Base-by-base conservation (phyloP, 1,139 yeast species). In the Saccharomyces hybrid region DNA sequence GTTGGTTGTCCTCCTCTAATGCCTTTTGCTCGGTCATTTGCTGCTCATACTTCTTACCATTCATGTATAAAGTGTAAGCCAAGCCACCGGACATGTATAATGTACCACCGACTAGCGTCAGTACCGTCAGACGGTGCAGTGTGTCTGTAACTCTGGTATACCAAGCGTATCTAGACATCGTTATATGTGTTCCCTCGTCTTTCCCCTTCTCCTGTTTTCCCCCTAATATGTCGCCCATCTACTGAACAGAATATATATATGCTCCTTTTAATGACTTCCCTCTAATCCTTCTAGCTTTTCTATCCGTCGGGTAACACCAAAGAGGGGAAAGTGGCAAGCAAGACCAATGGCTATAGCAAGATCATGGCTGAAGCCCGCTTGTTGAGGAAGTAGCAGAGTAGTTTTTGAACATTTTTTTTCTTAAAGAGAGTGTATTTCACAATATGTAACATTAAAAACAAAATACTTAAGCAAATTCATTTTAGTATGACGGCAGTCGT, bases 51-150 rank as follows among this genome's bases (percentile, higher is more conserved):
- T 72, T 71, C 61, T 73, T 75, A 56, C 81, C 81, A 62, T 83
- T 84, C 64, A 78, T 78, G 71, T 81, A 86, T 57, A 86, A 69
- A 53, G 84, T 84, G 73, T 80, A 83, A 14, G 78, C 73, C 50
- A 85, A 76, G 60, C 87, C 84, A 46, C 84, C 86, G 14, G 80
- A 64, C 75, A 80, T 75, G 66, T 79, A 80, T 48, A 75, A 69
- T 1, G 89, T 79, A 58, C 82, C 83, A 14, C 96, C 96, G 47
- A 88, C 83, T 49, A 88, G 76, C 3, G 89, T 81, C 47, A 88
- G 73, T 31, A 89, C 96, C 0, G 95, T 82, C 56, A 87, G 71
- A 75, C 97, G 87, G 72, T 89, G 97, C 41, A 83, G 80, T 52
- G 86, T 82, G 71, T 89, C 97, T 14, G 95, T 86, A 13, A 82